phyloP scores from a whole-genome alignment of 2,329 filamentous ascomycete genomes.

The Colletotrichum sp. region DNA sequence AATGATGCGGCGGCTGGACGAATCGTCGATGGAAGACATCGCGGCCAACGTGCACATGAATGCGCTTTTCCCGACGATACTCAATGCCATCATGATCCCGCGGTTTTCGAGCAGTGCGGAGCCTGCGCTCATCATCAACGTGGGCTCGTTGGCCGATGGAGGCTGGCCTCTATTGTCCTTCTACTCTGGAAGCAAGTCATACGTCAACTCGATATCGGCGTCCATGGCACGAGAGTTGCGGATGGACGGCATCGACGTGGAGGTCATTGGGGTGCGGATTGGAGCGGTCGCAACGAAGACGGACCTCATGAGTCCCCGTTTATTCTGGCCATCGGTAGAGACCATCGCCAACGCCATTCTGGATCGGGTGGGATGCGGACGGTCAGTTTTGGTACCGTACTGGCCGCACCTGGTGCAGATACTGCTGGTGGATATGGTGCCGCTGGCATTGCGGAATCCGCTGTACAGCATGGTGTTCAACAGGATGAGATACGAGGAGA shows the following conservation, averaged over 20 bases:
- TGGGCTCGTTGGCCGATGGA: constrained; percentile 8
- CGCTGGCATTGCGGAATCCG: neutral
- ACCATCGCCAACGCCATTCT: constrained; percentile 12
- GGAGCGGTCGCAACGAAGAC: constrained; percentile 8
- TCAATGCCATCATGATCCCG: constrained; percentile 1
- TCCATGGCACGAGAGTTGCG: neutral
- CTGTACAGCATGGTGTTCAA: neutral
- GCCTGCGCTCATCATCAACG: constrained; percentile 17
- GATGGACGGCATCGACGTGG: constrained; percentile 6
- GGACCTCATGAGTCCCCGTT: neutral
- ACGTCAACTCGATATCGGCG: constrained; percentile 1
- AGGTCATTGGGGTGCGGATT: constrained; percentile 8
- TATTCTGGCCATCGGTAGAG: constrained; percentile 6
- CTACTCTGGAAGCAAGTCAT: constrained; percentile 18
- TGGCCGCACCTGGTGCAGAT: constrained; percentile 7
- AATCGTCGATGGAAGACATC: neutral
- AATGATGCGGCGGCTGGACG: constrained; percentile 6
- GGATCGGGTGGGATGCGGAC: constrained; percentile 14
- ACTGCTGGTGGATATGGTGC: neutral
- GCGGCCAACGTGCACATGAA: constrained; percentile 10
- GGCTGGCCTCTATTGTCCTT: constrained; percentile 11
- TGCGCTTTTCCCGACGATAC: constrained; percentile 15
- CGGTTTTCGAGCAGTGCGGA: neutral
- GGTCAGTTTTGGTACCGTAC: constrained; percentile 3
- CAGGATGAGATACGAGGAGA: neutral